Conservation (phyloP, 2,329 filamentous ascomycete species). For the Pezicula radicicola region DNA sequence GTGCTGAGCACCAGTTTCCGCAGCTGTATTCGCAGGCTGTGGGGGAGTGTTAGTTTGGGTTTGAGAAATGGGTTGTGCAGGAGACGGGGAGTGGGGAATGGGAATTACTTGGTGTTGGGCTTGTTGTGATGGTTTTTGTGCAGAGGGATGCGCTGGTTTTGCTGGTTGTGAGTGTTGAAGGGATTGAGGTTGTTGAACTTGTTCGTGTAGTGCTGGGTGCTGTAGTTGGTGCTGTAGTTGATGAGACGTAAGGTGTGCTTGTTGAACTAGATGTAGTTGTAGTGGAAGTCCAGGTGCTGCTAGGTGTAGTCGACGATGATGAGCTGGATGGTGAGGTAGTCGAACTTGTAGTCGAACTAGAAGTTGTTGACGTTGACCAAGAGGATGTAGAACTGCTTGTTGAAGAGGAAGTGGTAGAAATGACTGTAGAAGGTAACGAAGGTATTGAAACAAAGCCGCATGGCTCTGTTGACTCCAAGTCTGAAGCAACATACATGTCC, state of each 20-base stretch:
- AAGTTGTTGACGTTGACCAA: constrained; percentile 16
- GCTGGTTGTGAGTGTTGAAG: constrained; percentile 16
- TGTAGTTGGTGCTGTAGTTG: too few relatives aligned
- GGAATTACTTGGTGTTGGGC: constrained; percentile 33
- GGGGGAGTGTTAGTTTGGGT: too few relatives aligned
- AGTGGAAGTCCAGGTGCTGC: too few relatives aligned
- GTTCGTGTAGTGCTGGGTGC: too few relatives aligned
- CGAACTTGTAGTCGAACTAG: constrained; percentile 5
- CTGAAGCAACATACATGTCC: constrained; percentile 40
- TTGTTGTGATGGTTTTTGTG: constrained; percentile 36
- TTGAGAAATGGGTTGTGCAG: too few relatives aligned
- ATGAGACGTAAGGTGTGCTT: too few relatives aligned
- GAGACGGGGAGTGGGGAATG: too few relatives aligned
- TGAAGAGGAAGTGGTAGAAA: constrained; percentile 4
- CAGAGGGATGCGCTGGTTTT: constrained; percentile 41
- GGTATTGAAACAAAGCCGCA: constrained; percentile 34
- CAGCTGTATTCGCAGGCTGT: constrained; percentile 48
- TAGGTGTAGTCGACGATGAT: neutral
- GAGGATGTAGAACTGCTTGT: constrained; percentile 12
- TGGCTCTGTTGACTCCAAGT: constrained; percentile 47
- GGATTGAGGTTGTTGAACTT: too few relatives aligned
- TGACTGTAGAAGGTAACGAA: constrained; percentile 17
- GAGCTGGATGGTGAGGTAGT: neutral
- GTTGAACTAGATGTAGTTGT: too few relatives aligned
- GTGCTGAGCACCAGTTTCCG: constrained; percentile 50